Percentiles rank a stretch among this genome's conserved stretches.
Conservation (phyloP, 1,284 basidiomycete genomes). For the Crocinoboletus sp. region DNA sequence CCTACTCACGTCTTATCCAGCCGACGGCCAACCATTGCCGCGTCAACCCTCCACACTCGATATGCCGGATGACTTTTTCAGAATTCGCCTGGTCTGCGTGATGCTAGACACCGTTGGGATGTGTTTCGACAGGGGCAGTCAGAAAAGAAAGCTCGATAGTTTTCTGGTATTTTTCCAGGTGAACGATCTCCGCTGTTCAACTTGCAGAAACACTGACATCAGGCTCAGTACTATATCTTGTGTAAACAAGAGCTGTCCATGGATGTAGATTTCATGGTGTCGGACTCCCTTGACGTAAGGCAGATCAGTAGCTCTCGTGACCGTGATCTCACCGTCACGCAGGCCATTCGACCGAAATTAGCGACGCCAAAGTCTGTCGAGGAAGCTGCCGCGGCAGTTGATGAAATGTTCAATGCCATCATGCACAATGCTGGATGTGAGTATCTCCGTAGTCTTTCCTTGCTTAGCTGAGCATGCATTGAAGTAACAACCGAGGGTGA, state of each 20-base stretch:
- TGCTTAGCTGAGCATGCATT: slow-evolving; percentile 7
- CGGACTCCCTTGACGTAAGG: slow-evolving; percentile 85
- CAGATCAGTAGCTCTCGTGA: not conserved
- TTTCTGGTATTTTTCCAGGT: slow-evolving; percentile 95
- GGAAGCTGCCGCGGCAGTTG: slow-evolving; percentile 83
- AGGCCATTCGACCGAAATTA: slow-evolving; percentile 81
- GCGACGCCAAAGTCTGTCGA: slow-evolving; percentile 67
- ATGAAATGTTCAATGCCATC: slow-evolving; percentile 76
- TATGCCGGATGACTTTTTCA: slow-evolving; percentile 95
- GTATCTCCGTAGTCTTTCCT: slow-evolving; percentile 18
- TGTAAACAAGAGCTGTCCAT: slow-evolving; percentile 89
- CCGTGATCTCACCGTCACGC: slow-evolving; percentile 10
- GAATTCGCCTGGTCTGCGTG: slow-evolving; percentile 87
- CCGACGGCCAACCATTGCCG: slow-evolving; percentile 87
- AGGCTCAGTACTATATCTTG: slow-evolving; percentile 72
- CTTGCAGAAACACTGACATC: slow-evolving; percentile 8
- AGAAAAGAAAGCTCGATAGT: slow-evolving; percentile 89
- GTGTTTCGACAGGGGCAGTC: slow-evolving; percentile 92
- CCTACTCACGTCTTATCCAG: slow-evolving; percentile 37
- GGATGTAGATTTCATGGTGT: slow-evolving; percentile 97
- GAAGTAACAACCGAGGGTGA: slow-evolving; percentile 49
- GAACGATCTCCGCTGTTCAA: slow-evolving; percentile 13
- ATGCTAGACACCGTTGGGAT: slow-evolving; percentile 96
- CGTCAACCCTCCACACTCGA: slow-evolving; percentile 75
- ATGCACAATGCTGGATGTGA: slow-evolving; percentile 57